Evolutionary conservation across 2,329 filamentous ascomycete species (phyloP).

Genomic region (Fusarium subtropicale): DNA sequence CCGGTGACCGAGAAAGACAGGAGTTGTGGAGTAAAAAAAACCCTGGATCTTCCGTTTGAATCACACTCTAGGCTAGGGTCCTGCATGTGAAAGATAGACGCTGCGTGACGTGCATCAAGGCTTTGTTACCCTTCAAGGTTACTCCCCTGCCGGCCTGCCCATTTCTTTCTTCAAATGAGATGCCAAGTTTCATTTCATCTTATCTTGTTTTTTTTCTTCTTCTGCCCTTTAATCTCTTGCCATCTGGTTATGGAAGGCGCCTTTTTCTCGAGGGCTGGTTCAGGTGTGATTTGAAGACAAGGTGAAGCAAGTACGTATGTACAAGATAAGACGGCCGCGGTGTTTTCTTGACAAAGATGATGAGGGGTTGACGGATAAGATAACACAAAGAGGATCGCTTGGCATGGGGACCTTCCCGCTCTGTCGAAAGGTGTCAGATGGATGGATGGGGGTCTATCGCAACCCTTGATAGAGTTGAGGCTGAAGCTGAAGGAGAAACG

Average conservation of each 20-base stretch:
- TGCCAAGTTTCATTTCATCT: slow-evolving; percentile 6
- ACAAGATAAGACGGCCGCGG: neutral
- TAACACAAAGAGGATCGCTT: neutral
- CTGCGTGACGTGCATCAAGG: slow-evolving; percentile 23
- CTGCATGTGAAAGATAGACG: slow-evolving; percentile 22
- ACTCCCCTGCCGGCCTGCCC: neutral
- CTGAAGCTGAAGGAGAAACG: slow-evolving; percentile 5
- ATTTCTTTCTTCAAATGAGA: neutral
- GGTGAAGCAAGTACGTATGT: neutral
- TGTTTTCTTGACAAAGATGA: neutral
- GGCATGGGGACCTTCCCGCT: neutral
- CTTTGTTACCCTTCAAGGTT: neutral
- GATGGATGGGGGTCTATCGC: neutral
- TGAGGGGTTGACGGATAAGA: neutral
- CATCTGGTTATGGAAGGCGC: neutral
- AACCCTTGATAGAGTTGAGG: slow-evolving; percentile 1
- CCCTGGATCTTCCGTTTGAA: slow-evolving; percentile 1
- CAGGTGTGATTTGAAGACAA: slow-evolving; percentile 8
- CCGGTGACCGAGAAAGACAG: neutral
- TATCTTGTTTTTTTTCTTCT: neutral
- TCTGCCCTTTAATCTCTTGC: slow-evolving; percentile 9
- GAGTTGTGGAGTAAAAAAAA: slow-evolving; percentile 1
- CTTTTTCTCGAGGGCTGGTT: slow-evolving; percentile 1
- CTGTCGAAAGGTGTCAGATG: neutral
- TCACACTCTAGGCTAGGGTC: slow-evolving; percentile 5